phyloP scores from a whole-genome alignment of 2,329 filamentous ascomycete genomes.

The Tolypocladium amazonense region DNA sequence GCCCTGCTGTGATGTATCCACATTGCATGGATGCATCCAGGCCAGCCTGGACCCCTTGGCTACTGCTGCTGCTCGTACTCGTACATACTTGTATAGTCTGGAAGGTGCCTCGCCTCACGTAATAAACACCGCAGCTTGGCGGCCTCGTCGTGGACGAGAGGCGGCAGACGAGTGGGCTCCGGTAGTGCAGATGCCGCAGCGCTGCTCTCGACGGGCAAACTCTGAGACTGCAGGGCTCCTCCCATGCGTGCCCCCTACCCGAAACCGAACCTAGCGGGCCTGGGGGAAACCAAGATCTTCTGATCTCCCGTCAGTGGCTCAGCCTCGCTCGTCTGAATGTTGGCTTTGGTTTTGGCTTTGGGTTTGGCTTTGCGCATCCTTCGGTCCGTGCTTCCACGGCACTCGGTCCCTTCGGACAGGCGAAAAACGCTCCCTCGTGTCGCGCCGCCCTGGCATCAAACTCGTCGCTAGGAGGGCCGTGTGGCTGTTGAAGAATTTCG shows the following conservation, averaged over 20 bases:
- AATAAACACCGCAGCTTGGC: not conserved
- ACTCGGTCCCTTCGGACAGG: not conserved
- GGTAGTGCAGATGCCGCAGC: too few relatives aligned
- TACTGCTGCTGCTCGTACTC: too few relatives aligned
- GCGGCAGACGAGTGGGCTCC: too few relatives aligned
- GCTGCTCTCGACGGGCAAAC: too few relatives aligned
- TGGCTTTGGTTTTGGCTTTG: not conserved
- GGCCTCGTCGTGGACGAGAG: not conserved
- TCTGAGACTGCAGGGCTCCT: too few relatives aligned
- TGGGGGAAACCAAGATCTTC: not conserved
- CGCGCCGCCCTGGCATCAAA: not conserved
- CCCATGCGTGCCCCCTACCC: not conserved
- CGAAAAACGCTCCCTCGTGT: not conserved
- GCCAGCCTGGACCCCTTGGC: not conserved
- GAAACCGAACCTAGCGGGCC: not conserved
- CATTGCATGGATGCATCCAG: not conserved
- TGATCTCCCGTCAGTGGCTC: not conserved
- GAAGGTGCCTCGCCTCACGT: too few relatives aligned
- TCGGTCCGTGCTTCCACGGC: not conserved
- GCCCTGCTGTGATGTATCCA: not conserved
- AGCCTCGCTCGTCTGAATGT: not conserved
- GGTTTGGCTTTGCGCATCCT: not conserved
- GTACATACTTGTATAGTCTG: too few relatives aligned
- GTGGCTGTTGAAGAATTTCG: not conserved
- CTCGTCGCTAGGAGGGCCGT: not conserved